phyloP scores from a whole-genome alignment of 768 basidiomycete genomes.

The Phylloporus arenicola region DNA sequence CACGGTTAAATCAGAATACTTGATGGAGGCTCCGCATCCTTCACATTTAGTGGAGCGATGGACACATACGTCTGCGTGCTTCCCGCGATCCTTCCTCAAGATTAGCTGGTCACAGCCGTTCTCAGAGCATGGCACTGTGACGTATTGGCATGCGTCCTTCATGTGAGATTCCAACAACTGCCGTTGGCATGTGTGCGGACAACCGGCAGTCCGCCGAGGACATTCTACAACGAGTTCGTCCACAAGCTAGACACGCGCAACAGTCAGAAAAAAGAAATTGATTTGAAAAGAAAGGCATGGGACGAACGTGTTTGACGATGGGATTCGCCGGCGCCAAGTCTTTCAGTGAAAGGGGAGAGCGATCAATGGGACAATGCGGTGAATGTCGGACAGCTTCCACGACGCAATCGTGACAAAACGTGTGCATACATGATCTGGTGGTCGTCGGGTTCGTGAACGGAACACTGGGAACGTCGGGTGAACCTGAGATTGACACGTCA shows the following conservation, averaged over 20 bases:
- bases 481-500: conserved; percentile 6
- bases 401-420: conserved; percentile 84
- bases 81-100: conserved; percentile 43
- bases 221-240: conserved; percentile 79
- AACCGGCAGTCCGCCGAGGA: conserved; percentile 54
- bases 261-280: conserved; percentile 6
- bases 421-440: conserved; percentile 72
- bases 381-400: conserved; percentile 60
- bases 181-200: conserved; percentile 58
- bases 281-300: conserved; percentile 1
- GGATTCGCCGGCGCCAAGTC: conserved; percentile 66
- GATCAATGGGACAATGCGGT: conserved; percentile 79
- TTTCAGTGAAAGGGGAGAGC: conserved; percentile 54
- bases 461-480: conserved; percentile 34
- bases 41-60: conserved; percentile 37
- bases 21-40: conserved; percentile 32
- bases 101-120: conserved; percentile 41
- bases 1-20: conserved; percentile 36
- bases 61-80: conserved; percentile 36
- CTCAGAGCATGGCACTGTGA: conserved; percentile 47
- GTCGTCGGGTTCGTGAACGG: conserved; percentile 77
- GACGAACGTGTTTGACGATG: conserved; percentile 56
- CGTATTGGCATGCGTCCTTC: conserved; percentile 54
- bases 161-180: conserved; percentile 62
- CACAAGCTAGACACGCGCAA: conserved; percentile 50